phyloP scores from a whole-genome alignment of 305 asterid genomes.

The Salvia sclarea region DNA sequence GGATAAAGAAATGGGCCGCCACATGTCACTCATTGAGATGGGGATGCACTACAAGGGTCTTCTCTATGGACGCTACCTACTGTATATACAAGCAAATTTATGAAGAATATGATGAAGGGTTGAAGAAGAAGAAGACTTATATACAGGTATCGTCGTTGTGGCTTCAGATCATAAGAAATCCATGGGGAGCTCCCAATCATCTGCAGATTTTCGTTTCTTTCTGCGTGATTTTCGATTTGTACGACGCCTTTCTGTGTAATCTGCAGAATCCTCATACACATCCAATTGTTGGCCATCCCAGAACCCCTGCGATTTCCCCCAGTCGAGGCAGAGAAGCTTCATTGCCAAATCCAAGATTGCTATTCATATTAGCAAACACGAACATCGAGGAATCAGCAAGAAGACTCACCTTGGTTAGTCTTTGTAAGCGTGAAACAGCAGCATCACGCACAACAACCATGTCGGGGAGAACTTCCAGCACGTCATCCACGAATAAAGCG shows the following conservation, averaged over 20 bases:
- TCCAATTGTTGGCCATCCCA: constrained; percentile 41
- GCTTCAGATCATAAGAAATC: constrained; percentile 45
- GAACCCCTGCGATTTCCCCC: constrained; percentile 44
- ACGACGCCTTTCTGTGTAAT: constrained; percentile 28
- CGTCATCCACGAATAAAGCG: constrained; percentile 57
- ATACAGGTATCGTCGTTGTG: background rate
- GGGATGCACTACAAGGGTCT: too few relatives aligned
- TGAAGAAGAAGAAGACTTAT: background rate
- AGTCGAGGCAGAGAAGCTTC: background rate
- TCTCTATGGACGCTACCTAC: too few relatives aligned
- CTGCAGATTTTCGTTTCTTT: constrained; percentile 34
- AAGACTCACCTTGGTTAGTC: constrained; percentile 57
- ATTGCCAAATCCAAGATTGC: background rate
- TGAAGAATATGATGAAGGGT: background rate
- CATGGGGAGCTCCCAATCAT: constrained; percentile 66
- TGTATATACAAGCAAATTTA: background rate
- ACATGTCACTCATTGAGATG: too few relatives aligned
- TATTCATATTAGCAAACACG: background rate
- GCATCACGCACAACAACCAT: constrained; percentile 58
- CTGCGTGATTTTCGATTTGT: constrained; percentile 32
- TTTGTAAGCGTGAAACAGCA: constrained; percentile 56
- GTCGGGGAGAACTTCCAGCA: constrained; percentile 53
- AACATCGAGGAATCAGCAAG: background rate
- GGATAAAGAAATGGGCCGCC: too few relatives aligned
- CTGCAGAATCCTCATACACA: constrained; percentile 10